Evolutionary conservation across 768 basidiomycete species (phyloP).

Genomic region (Nidularia sp.): DNA sequence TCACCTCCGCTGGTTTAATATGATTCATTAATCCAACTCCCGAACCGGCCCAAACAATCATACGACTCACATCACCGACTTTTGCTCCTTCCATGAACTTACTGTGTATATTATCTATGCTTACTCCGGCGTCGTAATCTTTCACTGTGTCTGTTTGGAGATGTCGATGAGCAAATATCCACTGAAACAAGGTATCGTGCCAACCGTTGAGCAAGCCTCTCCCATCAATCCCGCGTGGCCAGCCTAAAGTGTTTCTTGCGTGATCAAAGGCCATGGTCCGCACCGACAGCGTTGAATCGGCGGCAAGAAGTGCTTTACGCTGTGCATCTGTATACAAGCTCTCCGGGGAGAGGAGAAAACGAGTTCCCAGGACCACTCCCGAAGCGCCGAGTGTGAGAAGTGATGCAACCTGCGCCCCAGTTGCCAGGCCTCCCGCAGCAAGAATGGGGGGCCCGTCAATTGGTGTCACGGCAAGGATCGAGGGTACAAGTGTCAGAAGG

Average conservation of each 20-base stretch:
- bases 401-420: slow-evolving; percentile 61
- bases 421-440: slow-evolving; percentile 72
- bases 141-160: slow-evolving; percentile 45
- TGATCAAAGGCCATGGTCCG: slow-evolving; percentile 64
- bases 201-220: slow-evolving; percentile 52
- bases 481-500: slow-evolving; percentile 54
- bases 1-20: slow-evolving; percentile 34
- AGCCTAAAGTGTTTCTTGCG: slow-evolving; percentile 49
- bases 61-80: slow-evolving; percentile 41
- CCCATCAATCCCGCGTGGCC: slow-evolving; percentile 62
- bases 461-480: slow-evolving; percentile 41
- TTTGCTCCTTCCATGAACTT: slow-evolving; percentile 43
- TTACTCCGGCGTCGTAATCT: slow-evolving; percentile 48
- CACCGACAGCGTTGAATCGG: slow-evolving; percentile 40
- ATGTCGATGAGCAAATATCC: slow-evolving; percentile 20
- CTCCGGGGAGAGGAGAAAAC: slow-evolving; percentile 68
- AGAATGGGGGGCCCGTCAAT: slow-evolving; percentile 48
- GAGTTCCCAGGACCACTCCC: slow-evolving; percentile 71
- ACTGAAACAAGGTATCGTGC: slow-evolving; percentile 7
- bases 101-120: slow-evolving; percentile 34
- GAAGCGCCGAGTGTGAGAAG: slow-evolving; percentile 64
- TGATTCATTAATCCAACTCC: slow-evolving; percentile 54
- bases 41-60: slow-evolving; percentile 67
- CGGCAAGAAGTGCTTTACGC: slow-evolving; percentile 46
- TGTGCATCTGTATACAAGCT: slow-evolving; percentile 52